Evolutionary conservation across 768 basidiomycete species (phyloP).

Genomic region (Xerocomellus amylosporus): DNA sequence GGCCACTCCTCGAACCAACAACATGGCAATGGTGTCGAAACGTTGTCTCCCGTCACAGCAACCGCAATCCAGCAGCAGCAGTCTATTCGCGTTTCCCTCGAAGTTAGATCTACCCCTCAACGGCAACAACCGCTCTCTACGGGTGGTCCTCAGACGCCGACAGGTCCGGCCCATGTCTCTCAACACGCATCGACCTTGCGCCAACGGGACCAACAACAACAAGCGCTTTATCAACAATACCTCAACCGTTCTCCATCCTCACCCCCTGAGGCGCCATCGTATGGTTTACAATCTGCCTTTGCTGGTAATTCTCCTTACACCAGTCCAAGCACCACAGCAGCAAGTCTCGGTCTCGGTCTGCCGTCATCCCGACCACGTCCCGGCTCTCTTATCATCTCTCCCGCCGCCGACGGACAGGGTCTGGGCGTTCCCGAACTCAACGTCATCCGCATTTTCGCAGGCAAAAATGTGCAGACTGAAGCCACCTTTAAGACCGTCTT

Average conservation of each 20-base stretch:
- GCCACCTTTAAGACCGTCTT: slow-evolving; percentile 98
- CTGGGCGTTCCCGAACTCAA: slow-evolving; percentile 76
- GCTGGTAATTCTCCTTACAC: slow-evolving; percentile 44
- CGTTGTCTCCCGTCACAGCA: slow-evolving; percentile 52
- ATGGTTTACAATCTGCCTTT: slow-evolving; percentile 72
- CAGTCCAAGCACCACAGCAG: slow-evolving; percentile 38
- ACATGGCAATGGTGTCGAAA: slow-evolving; percentile 23
- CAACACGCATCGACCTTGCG: slow-evolving; percentile 67
- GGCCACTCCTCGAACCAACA: slow-evolving; percentile 48
- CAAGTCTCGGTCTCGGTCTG: slow-evolving; percentile 47
- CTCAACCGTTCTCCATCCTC: slow-evolving; percentile 83
- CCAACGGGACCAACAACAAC: slow-evolving; percentile 86
- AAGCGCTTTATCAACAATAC: slow-evolving; percentile 84
- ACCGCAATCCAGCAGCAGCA: slow-evolving; percentile 57
- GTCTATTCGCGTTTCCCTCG: slow-evolving; percentile 21
- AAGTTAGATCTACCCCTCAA: slow-evolving; percentile 18
- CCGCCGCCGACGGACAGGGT: slow-evolving; percentile 58
- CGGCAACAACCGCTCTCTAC: slow-evolving; percentile 23
- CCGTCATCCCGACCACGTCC: slow-evolving; percentile 61
- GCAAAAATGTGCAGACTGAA: slow-evolving; percentile 84
- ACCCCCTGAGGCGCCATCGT: slow-evolving; percentile 70
- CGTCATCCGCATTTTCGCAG: slow-evolving; percentile 95
- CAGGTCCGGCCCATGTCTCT: slow-evolving; percentile 45
- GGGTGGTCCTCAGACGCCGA: slow-evolving; percentile 29
- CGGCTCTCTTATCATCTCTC: slow-evolving; percentile 71